Conservation (phyloP, 177 flowering plant species). For the Tripterygium wilfordii region DNA sequence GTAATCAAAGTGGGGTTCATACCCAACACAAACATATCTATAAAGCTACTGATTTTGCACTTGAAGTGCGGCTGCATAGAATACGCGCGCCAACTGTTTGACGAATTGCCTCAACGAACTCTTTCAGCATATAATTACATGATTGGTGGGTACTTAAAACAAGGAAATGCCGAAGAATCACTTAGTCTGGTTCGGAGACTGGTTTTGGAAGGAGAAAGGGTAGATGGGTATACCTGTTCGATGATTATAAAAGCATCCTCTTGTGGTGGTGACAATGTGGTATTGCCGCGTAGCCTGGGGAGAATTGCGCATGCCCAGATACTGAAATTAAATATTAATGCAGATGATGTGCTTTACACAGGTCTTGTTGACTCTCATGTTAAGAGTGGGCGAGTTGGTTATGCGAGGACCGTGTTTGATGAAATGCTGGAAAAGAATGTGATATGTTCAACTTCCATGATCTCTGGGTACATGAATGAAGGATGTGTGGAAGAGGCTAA, state of each 20-base stretch:
- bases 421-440: constrained; percentile 59
- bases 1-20: constrained; percentile 64
- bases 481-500: constrained; percentile 67
- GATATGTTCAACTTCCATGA: constrained; percentile 81
- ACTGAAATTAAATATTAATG: constrained; percentile 36
- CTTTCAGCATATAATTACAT: constrained; percentile 76
- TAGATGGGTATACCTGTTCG: constrained; percentile 79
- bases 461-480: constrained; percentile 71
- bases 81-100: constrained; percentile 66
- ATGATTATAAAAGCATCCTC: constrained; percentile 75
- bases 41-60: constrained; percentile 67
- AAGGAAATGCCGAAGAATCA: constrained; percentile 36
- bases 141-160: constrained; percentile 60
- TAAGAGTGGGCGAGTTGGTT: constrained; percentile 54
- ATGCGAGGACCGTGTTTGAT: constrained; percentile 74
- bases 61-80: constrained; percentile 40
- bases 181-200: constrained; percentile 41
- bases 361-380: constrained; percentile 69
- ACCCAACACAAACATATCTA: constrained; percentile 57
- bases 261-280: constrained; percentile 8
- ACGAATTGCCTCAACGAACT: constrained; percentile 63
- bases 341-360: constrained; percentile 68
- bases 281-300: constrained; percentile 22
- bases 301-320: constrained; percentile 68
- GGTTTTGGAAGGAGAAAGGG: constrained; percentile 35